These are phyloP conservation scores for Trichoderma aggressivum DNA, from an alignment of 2,329 filamentous ascomycete genomes.

Conservation along the genomic window DNA sequence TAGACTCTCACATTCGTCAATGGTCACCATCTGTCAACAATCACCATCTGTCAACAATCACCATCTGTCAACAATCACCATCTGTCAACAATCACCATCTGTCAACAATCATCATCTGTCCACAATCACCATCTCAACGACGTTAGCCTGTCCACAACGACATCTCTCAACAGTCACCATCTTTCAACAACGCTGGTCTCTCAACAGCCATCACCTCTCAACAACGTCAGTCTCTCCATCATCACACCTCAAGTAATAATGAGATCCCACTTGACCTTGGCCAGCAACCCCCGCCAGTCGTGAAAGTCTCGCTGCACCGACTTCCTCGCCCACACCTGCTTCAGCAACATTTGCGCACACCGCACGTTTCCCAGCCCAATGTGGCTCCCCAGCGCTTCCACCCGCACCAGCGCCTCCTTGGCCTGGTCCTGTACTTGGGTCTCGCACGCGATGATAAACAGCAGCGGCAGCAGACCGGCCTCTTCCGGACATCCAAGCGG, in stretches of 20 bases:
- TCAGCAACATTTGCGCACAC: not conserved
- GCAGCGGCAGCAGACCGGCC: slow-evolving; percentile 4
- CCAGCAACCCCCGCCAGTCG: slow-evolving; percentile 8
- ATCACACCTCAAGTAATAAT: not conserved
- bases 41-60: too few species aligned
- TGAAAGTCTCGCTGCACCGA: not conserved
- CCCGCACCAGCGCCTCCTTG: not conserved
- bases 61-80: too few species aligned
- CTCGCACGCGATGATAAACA: slow-evolving; percentile 12
- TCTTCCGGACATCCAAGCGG: slow-evolving; percentile 13
- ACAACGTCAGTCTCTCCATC: not conserved
- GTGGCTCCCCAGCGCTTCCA: slow-evolving; percentile 5
- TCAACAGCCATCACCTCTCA: not conserved
- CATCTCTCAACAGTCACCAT: not conserved
- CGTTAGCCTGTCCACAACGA: too few species aligned
- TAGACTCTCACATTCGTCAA: not conserved
- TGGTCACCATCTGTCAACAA: not conserved
- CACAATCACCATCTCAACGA: too few species aligned
- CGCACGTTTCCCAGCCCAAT: slow-evolving; percentile 11
- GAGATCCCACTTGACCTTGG: slow-evolving; percentile 10
- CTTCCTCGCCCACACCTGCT: not conserved
- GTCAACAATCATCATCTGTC: too few species aligned
- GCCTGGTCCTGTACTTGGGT: not conserved
- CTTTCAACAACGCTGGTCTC: too few species aligned
- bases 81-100: too few species aligned